phyloP scores from a whole-genome alignment of 163 green algal species.

The Chlamydomonas reinhardtii region DNA sequence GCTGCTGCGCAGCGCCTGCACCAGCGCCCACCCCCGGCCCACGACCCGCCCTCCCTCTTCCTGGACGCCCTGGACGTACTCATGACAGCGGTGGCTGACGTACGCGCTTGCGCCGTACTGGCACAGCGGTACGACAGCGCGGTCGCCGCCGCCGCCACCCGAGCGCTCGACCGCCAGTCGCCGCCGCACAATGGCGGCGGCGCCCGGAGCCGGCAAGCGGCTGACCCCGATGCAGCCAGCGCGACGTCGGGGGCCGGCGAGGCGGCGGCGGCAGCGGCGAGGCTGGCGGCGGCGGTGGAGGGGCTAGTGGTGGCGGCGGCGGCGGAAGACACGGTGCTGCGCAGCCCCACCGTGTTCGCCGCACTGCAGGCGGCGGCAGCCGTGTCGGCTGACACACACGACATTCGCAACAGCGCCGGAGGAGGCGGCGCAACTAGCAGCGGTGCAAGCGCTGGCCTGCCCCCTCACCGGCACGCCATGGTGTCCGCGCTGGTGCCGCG shows the following conservation, averaged over 20 bases:
- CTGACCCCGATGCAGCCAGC: too few relatives aligned
- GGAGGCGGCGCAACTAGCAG: neutral
- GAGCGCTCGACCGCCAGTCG: neutral
- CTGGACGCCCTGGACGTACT: neutral
- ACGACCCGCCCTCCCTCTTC: too few relatives aligned
- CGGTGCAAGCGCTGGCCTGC: neutral
- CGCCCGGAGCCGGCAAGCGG: too few relatives aligned
- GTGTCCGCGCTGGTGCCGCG: conserved; percentile 1
- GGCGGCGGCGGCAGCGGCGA: neutral
- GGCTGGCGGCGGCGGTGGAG: too few relatives aligned
- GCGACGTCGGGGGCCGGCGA: too few relatives aligned
- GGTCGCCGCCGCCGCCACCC: neutral
- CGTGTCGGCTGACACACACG: neutral
- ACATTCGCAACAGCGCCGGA: neutral
- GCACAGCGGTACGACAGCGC: neutral
- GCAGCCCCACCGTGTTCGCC: neutral
- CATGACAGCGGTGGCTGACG: neutral
- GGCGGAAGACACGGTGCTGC: neutral
- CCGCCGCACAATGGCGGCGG: too few relatives aligned
- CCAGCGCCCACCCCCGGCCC: too few relatives aligned
- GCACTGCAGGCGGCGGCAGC: neutral
- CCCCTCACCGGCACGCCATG: neutral
- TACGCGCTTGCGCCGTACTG: neutral
- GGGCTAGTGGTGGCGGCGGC: too few relatives aligned
- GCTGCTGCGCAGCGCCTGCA: too few relatives aligned